These are phyloP conservation scores for Geoglossum cookeanum DNA, from an alignment of 2,329 filamentous ascomycete species.

Conservation along the genomic window DNA sequence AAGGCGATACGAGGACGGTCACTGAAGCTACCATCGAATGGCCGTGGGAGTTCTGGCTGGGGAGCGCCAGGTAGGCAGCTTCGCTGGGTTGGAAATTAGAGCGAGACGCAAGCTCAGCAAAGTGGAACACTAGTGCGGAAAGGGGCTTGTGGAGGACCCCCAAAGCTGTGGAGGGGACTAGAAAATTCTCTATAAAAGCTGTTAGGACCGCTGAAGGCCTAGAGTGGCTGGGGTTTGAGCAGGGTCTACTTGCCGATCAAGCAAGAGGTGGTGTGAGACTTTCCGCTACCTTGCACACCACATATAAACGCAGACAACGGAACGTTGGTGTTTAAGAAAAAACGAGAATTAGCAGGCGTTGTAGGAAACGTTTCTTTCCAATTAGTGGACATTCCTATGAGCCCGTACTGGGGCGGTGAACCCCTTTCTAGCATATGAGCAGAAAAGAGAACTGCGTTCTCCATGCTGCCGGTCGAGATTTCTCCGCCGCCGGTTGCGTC, in stretches of 20 bases:
- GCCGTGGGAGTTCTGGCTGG: not conserved
- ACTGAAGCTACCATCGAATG: slow-evolving; percentile 29
- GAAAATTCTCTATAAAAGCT: slow-evolving; percentile 19
- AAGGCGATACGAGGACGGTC: slow-evolving; percentile 31
- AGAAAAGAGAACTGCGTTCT: too few relatives aligned
- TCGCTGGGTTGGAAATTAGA: slow-evolving; percentile 26
- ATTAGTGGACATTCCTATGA: not conserved
- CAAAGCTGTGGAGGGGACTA: slow-evolving; percentile 18
- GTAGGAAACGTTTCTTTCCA: not conserved
- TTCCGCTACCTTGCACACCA: slow-evolving; percentile 42
- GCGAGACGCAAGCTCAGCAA: slow-evolving; percentile 27
- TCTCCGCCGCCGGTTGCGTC: too few relatives aligned
- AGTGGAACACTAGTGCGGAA: slow-evolving; percentile 36
- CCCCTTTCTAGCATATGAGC: too few relatives aligned
- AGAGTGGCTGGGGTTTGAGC: slow-evolving; percentile 14
- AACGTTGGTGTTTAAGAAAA: slow-evolving; percentile 33
- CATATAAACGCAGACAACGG: slow-evolving; percentile 43
- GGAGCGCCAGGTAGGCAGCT: slow-evolving; percentile 29
- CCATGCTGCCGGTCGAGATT: too few relatives aligned
- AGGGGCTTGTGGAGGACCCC: slow-evolving; percentile 29
- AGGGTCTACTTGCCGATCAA: slow-evolving; percentile 27
- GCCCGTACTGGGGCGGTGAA: not conserved
- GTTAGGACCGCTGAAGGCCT: slow-evolving; percentile 4
- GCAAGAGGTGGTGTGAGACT: slow-evolving; percentile 39
- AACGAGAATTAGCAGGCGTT: slow-evolving; percentile 10